phyloP scores from a whole-genome alignment of 352 stramenopile genomes.

The Pythium biforme region DNA sequence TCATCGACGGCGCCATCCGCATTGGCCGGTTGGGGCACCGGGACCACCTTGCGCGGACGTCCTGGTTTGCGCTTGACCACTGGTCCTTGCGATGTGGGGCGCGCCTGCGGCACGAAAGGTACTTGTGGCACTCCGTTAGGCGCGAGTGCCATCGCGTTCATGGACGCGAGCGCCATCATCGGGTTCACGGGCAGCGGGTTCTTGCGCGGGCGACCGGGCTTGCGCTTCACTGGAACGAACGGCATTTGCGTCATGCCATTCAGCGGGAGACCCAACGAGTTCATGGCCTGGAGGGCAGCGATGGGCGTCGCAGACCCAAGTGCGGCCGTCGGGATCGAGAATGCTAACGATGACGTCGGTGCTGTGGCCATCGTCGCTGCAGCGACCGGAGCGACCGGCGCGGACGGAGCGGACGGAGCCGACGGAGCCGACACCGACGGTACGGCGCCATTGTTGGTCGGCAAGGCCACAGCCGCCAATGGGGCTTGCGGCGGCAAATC shows the following conservation, averaged over 20 bases:
- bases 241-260: conserved; percentile 10
- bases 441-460: neutral
- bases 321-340: conserved; percentile 10
- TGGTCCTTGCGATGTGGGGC: neutral
- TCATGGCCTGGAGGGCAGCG: conserved; percentile 8
- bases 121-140: conserved; percentile 1
- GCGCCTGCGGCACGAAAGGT: neutral
- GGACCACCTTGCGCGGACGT: conserved; percentile 13
- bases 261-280: conserved; percentile 9
- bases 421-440: neutral
- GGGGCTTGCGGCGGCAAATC: neutral
- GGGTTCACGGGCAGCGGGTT: conserved; percentile 1
- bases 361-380: neutral
- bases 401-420: neutral
- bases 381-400: neutral
- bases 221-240: conserved; percentile 18
- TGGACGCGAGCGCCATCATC: neutral
- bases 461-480: neutral
- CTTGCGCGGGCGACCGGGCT: conserved; percentile 22
- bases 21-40: neutral
- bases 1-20: neutral
- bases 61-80: conserved; percentile 21
- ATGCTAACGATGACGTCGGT: conserved; percentile 2
- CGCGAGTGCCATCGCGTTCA: conserved; percentile 2
- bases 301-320: neutral